Evolutionary conservation across 495 filamentous ascomycete genomes (phyloP), one percentile per base, ranked within the genome.

Genomic region (Daldinia childiae): DNA sequence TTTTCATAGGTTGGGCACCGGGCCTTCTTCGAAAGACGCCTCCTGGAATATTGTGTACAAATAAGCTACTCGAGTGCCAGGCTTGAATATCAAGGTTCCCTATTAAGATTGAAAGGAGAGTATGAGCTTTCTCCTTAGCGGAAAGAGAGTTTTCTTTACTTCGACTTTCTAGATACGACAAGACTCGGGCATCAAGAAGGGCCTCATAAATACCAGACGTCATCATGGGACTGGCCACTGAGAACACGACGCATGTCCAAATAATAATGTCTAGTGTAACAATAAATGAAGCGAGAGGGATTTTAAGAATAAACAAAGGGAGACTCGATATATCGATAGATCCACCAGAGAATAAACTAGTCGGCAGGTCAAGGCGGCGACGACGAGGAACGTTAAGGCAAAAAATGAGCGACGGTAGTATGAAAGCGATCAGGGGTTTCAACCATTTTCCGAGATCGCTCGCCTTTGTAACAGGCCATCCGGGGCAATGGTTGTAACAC

Each of bases 151-250:
- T 48, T 17, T 69, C 39, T 12, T 61, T 29, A 1, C 29, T 52
- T 15, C 54, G 66, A 4, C 36, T 27, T 15, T 58, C 19, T 9
- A 74, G 15, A 54, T 58, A 74, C n/a, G 43, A 8, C 6, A 74
- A 54, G 17, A 77, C 57, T 43, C 67, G 36, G 27, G 67, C 62
- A 52, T 81, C 79, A 4, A 81, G 63, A 24, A 65, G 65, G 4
- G 78, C 78, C 59, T 81, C 77, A 36, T 77, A 79, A 6, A 79
- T 62, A 6, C 79, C 79, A 26, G 73, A 75, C 0, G 78, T 41
- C 7, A 80, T 59, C 73, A 80, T 82, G 0, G 78, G 79, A 12
- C 78, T 69, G 0, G 76, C 66, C 12, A 78, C 63, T 4, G 77
- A 76, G 60, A 81, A 79, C 19, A 61, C 74, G 6, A 64, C 71